phyloP scores from a whole-genome alignment of 176 grass and related monocot genomes.

The Tuctoria greenei region DNA sequence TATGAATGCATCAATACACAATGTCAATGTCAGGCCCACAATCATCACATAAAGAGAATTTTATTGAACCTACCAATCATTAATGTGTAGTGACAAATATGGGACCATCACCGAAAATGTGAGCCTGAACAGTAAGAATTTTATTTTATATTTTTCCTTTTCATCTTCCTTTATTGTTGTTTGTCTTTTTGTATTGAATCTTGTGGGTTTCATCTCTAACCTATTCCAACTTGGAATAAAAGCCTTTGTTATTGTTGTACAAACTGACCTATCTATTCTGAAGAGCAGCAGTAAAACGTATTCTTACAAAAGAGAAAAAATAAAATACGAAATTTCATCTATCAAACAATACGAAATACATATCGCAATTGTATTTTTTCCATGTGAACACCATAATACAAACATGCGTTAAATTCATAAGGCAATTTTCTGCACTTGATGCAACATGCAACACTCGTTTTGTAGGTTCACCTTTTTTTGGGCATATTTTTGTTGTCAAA shows the following conservation, averaged over 20 bases:
- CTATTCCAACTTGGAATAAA: no score
- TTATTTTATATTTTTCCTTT: no score
- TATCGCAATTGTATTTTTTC: neutral
- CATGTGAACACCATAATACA: neutral
- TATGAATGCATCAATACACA: slow-evolving; percentile 13
- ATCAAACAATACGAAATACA: no score
- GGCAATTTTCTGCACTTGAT: neutral
- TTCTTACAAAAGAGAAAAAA: neutral
- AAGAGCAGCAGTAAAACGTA: neutral
- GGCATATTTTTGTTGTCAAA: neutral
- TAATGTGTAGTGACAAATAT: slow-evolving; percentile 15
- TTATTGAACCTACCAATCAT: slow-evolving; percentile 18
- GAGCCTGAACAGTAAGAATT: neutral
- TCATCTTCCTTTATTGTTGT: no score
- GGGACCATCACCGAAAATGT: neutral
- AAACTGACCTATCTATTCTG: slow-evolving; percentile 3
- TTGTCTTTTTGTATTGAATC: no score
- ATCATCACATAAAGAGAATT: slow-evolving; percentile 10
- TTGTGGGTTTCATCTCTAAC: no score
- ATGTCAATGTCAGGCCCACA: slow-evolving; percentile 15
- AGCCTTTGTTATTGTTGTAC: no score
- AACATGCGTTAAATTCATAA: neutral
- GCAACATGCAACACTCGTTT: neutral
- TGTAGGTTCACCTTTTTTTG: neutral
- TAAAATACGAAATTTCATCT: neutral